phyloP scores from a whole-genome alignment of 2,329 filamentous ascomycete species.

The Microdochium trichocladiopsis region DNA sequence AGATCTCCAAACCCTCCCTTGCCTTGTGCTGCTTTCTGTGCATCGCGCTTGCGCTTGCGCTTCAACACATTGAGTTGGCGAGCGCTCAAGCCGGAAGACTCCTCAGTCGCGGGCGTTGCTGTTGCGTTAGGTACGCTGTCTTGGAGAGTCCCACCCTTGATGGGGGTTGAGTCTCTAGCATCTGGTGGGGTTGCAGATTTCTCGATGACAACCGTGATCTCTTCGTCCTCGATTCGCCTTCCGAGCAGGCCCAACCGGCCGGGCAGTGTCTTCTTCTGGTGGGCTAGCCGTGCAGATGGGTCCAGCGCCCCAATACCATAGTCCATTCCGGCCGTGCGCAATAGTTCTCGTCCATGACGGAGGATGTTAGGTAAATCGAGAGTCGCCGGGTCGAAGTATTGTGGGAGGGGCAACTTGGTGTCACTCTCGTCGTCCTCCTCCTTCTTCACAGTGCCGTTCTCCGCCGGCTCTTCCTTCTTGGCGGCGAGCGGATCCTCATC shows the following conservation, averaged over 20 bases:
- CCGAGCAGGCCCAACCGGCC: constrained; percentile 79
- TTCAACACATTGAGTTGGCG: constrained; percentile 93
- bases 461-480: constrained; percentile 35
- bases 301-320: constrained; percentile 77
- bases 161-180: constrained; percentile 7
- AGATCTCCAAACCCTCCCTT: constrained; percentile 89
- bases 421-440: constrained; percentile 43
- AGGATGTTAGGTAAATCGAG: constrained; percentile 77
- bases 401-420: constrained; percentile 25
- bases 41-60: constrained; percentile 84
- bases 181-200: constrained; percentile 39
- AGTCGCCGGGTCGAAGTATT: constrained; percentile 63
- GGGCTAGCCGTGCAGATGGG: constrained; percentile 69
- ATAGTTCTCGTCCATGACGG: constrained; percentile 73
- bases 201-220: constrained; percentile 61
- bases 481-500: constrained; percentile 48
- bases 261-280: constrained; percentile 83
- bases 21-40: constrained; percentile 76
- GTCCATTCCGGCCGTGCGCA: constrained; percentile 82
- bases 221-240: constrained; percentile 77
- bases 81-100: constrained; percentile 68
- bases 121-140: constrained; percentile 25
- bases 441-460: constrained; percentile 46
- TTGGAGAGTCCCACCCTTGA: constrained; percentile 24
- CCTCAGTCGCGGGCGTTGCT: constrained; percentile 44